Conservation (phyloP, 139 green algal genomes). For the Microglena sp. region DNA sequence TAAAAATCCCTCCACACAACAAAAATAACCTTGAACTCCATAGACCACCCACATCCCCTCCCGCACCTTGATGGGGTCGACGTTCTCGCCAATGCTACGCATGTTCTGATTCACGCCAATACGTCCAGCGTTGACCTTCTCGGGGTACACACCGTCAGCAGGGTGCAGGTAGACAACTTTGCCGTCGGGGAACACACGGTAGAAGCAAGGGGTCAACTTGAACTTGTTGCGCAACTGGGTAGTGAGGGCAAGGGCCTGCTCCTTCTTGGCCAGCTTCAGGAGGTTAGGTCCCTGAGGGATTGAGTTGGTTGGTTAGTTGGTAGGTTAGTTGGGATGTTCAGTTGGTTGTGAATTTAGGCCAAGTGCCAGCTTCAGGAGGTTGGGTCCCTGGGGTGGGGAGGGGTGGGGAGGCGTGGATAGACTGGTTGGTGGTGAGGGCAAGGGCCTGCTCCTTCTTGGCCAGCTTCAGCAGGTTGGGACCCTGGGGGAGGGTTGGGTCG, state of each 20-base stretch:
- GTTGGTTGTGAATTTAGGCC: no score
- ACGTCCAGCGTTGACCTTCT: slow-evolving; percentile 97
- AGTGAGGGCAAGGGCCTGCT: slow-evolving; percentile 95
- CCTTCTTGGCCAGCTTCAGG: slow-evolving; percentile 97
- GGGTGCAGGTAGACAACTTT: slow-evolving; percentile 99
- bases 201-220: slow-evolving; percentile 88
- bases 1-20: no score
- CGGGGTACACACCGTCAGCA: slow-evolving; percentile 96
- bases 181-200: slow-evolving; percentile 88
- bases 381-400: no score
- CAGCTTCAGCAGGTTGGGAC: slow-evolving; percentile 99
- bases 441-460: slow-evolving; percentile 98
- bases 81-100: slow-evolving; percentile 91
- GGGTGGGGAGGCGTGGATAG: no score
- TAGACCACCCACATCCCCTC: no score
- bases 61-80: slow-evolving; percentile 84
- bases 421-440: slow-evolving; percentile 81
- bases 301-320: no score
- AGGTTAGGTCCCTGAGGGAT: slow-evolving; percentile 98
- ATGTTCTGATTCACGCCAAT: slow-evolving; percentile 78
- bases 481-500: no score
- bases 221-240: slow-evolving; percentile 96
- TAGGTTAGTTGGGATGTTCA: no score
- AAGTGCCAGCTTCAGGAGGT: no score
- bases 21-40: no score